Conservation (phyloP, 2,329 filamentous ascomycete species). For the Chrysoporthe austroafricana region DNA sequence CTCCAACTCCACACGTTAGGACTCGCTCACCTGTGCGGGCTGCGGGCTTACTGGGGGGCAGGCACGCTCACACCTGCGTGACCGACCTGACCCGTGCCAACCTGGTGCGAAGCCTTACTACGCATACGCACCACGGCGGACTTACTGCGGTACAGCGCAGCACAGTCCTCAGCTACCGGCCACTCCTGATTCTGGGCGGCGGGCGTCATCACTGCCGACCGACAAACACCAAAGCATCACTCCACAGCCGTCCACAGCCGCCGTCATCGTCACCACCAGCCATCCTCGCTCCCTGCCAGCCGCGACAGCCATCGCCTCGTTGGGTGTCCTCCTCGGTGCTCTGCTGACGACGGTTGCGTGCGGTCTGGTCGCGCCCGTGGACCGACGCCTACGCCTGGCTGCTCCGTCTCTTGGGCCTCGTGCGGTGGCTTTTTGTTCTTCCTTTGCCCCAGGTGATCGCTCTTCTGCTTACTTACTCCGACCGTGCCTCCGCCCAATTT, state of each 20-base stretch:
- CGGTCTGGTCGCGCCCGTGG: slow-evolving; percentile 18
- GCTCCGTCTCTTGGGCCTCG: not conserved
- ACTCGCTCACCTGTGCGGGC: too few relatives aligned
- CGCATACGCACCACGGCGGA: too few relatives aligned
- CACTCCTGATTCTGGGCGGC: not conserved
- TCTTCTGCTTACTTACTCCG: slow-evolving; percentile 14
- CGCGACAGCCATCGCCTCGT: not conserved
- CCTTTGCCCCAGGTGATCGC: not conserved
- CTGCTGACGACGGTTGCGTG: not conserved
- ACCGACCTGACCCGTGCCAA: not conserved
- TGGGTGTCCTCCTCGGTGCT: too few relatives aligned
- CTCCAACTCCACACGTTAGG: too few relatives aligned
- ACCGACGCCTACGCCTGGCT: slow-evolving; percentile 13
- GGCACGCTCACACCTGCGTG: not conserved
- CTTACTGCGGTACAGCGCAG: too few relatives aligned
- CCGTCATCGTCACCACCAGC: not conserved
- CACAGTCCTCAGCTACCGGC: not conserved
- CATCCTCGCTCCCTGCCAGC: not conserved
- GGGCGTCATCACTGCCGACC: not conserved
- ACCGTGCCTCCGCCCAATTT: slow-evolving; percentile 4
- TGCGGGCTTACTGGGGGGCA: too few relatives aligned
- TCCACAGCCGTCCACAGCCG: not conserved
- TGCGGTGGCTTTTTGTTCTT: not conserved
- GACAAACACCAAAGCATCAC: not conserved
- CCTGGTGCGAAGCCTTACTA: not conserved